Evolutionary conservation across 768 basidiomycete genomes (phyloP), one percentile per base, ranked within the genome.

Genomic region (Tulasnella sp.): DNA sequence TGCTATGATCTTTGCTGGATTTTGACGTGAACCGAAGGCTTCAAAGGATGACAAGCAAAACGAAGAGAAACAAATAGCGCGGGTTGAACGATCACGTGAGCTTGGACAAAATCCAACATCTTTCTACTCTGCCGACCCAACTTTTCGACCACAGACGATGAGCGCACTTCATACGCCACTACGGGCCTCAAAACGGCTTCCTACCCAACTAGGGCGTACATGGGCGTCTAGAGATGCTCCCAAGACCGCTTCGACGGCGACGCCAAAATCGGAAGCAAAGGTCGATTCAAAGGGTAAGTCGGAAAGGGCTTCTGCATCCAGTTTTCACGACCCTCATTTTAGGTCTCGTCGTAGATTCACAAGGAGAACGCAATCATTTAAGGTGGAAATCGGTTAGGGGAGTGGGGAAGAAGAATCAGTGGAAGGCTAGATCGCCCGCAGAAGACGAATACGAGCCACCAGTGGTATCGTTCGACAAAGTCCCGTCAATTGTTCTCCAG

Each of bases 401-500:
- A 11, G 14, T 22, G 29, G 36, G 14, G 29, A 31, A 37, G 2
- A 4, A 5, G 11, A 1, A 2, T 11, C 14, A 67, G 29, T 14
- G 14, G 29, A 37, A 67, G 64, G 64, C 17, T 17, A 22, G 2
- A 52, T 34, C 25, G 17, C 14, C n/a, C 34, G 9, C 36, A 58
- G 71, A 40, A 40, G 29, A 15, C 11, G 49, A 37, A 49, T 12
- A 72, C 36, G 11, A 25, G 71, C 42, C 37, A n/a, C 36, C 71
- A 40, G 34, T 14, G 38, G 7, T n/a, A 22, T n/a, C 36, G 11
- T 15, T 49, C 19, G 6, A 22, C 72, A 58, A 9, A 45, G 31
- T 74, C 29, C n/a, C n/a, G n/a, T n/a, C n/a, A n/a, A n/a, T n/a
- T n/a, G 22, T 52, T 49, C 45, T 74, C 29, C 72, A 74, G 15